A percentile compares a stretch with the other conserved stretches of the same genome.
Conservation (phyloP, 1,139 yeast species). For the Kodamaea sp. region DNA sequence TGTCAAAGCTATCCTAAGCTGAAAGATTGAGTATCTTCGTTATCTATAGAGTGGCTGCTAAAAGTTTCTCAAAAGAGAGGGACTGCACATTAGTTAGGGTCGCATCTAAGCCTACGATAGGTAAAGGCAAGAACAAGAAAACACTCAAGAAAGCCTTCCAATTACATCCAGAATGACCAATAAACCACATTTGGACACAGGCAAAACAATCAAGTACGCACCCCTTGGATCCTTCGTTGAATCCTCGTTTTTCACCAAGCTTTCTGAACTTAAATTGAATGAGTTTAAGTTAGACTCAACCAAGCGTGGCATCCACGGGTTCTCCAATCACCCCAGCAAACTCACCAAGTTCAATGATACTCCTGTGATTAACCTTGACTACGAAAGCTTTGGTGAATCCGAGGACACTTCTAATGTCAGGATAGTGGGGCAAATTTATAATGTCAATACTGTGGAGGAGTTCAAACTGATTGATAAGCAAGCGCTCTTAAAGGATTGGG, state of each 20-base stretch:
- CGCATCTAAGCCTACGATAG: too few species aligned
- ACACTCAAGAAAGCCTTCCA: too few species aligned
- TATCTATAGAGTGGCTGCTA: too few species aligned
- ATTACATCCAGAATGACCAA: background rate
- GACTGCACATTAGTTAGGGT: too few species aligned
- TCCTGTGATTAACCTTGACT: constrained; percentile 41
- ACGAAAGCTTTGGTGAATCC: constrained; percentile 43
- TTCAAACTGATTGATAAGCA: constrained; percentile 71
- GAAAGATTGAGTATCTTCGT: too few species aligned
- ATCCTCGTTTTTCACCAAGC: constrained; percentile 77
- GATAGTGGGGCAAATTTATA: constrained; percentile 39
- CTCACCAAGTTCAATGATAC: constrained; percentile 44
- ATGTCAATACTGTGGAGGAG: constrained; percentile 83
- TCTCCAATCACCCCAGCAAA: constrained; percentile 31
- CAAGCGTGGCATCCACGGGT: constrained; percentile 40
- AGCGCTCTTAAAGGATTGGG: constrained; percentile 48
- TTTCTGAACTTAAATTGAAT: constrained; percentile 68
- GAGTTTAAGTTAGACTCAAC: constrained; percentile 62
- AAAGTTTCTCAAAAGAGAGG: too few species aligned
- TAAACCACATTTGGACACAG: background rate
- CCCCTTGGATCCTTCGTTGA: constrained; percentile 76
- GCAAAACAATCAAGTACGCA: constrained; percentile 38
- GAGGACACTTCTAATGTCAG: constrained; percentile 21
- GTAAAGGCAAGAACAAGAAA: too few species aligned
- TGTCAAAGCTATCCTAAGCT: too few species aligned